Evolutionary conservation across 1,284 basidiomycete genomes (phyloP), one percentile per base, ranked within the genome.

Genomic region (Cronartium quercuum): DNA sequence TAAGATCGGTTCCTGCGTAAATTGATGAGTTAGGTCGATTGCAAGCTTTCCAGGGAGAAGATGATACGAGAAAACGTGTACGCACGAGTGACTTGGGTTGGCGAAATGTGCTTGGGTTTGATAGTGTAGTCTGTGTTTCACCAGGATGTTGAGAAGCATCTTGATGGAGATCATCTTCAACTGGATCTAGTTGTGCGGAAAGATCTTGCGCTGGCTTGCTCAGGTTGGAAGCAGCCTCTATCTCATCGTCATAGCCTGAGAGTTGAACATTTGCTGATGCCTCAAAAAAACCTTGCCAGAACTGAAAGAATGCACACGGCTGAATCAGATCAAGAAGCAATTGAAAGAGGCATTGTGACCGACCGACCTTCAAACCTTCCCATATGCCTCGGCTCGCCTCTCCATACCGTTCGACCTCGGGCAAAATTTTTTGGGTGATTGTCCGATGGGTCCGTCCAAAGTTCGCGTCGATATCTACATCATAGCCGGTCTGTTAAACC

Each of bases 221-320:
- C 4, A 51, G 4, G 15, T 51, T 51, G 4, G 47, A 51, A 21
- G 47, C n/a, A n/a, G n/a, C 21, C 2, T 51, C 47, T 21, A 13
- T 51, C 47, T 51, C 47, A 34, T 70, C 68, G 35, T 37, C 29
- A 38, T 70, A 62, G 38, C 41, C 68, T 2, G 68, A 70, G 6
- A 81, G 77, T n/a, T 80, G 79, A 60, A 82, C 80, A 60, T 81
- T 78, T 21, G 80, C 81, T 3, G 80, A 79, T 21, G 79, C 77
- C 66, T 82, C 81, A 76, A 81, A 82, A 76, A 82, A 82, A 15
- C 78, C 77, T 76, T 81, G 79, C 81, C 81, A 82, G 76, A 82
- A 82, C 62, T 78, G 47, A 1, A 35, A 15, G 35, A 7, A 24
- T 21, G 18, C 34, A 13, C 62, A 12, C 29, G n/a, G 6, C 21